Evolutionary conservation across 1,139 yeast species (phyloP), one percentile per base, ranked within the genome.

Genomic region (Pichia sp.): DNA sequence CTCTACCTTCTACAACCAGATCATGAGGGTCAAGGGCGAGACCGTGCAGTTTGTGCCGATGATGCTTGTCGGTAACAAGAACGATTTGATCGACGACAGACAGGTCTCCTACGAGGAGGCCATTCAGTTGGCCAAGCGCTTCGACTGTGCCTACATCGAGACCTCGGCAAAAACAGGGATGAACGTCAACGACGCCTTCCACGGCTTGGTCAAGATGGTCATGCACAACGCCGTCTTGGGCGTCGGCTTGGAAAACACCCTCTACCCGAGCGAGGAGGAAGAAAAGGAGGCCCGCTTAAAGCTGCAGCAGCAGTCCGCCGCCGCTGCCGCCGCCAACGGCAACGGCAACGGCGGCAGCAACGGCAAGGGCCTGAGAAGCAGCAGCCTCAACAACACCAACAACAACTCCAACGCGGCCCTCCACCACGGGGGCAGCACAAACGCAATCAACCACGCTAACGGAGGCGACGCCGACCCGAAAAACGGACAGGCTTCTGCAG

Each of bases 91-190:
- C 40, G 83, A 80, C 48, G 93, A 87, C 62, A 79, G 97, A 59
- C 88, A 82, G 47, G 83, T 91, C 51, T 76, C 85, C 58, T 83
- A 84, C 53, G 91, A 84, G 60, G 96, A 90, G 64, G 97, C 96
- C 49, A 84, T 87, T 56, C 80, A 79, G 58, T 85, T 91, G 29
- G 92, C 96, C 50, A 85, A 86, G 63, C 81, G 81, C 53, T 88
- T 97, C 91, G 95, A 95, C 12, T 79, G 85, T 66, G 93, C 97
- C 20, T 93, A 92, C 69, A 89, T 89, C 71, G 98, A 93, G 73
- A 89, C 97, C 6, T 86, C 95, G 61, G 98, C 99, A 43, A 87
- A 91, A 79, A 82, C 87, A 63, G 87, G 89, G 69, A 84, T 91
- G 56, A 91, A 93, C 67, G 95, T 92, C 49, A 95, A 87, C 64